Evolutionary conservation across 345 rosid genomes (phyloP).

Genomic region (Stellera chamaejasme): DNA sequence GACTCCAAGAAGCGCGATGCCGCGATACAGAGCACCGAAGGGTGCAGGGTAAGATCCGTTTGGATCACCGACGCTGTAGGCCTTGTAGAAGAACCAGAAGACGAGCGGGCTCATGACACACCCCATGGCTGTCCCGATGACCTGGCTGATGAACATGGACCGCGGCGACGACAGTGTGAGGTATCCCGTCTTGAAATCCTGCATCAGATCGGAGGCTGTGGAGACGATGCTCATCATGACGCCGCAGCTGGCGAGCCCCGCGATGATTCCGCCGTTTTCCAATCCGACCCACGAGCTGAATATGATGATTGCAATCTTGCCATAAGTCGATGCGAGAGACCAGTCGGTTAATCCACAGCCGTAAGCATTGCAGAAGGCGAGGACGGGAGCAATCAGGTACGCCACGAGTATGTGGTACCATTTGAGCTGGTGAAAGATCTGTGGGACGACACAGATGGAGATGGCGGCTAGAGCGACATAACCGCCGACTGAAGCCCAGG

Average conservation of each 20-base stretch:
- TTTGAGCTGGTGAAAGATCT: constrained; percentile 58
- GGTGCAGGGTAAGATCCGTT: constrained; percentile 73
- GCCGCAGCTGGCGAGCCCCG: constrained; percentile 79
- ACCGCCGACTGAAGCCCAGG: constrained; percentile 44
- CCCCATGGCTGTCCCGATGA: constrained; percentile 66
- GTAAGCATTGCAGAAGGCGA: constrained; percentile 87
- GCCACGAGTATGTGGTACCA: constrained; percentile 72
- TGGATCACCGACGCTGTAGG: constrained; percentile 69
- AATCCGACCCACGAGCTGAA: constrained; percentile 80
- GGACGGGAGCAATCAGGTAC: constrained; percentile 59
- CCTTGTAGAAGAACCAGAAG: constrained; percentile 78
- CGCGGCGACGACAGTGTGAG: constrained; percentile 83
- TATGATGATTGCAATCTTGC: constrained; percentile 67
- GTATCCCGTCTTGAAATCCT: constrained; percentile 92
- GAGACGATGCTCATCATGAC: constrained; percentile 99
- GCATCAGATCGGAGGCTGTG: constrained; percentile 86
- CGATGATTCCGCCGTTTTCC: constrained; percentile 55
- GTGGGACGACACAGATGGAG: constrained; percentile 49
- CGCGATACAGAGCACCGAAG: constrained; percentile 54
- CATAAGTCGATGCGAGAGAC: constrained; percentile 89
- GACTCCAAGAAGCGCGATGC: constrained; percentile 70
- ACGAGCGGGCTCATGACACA: constrained; percentile 60
- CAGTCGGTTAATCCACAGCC: constrained; percentile 87
- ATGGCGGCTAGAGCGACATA: constrained; percentile 44
- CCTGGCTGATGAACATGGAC: constrained; percentile 82